Conservation (phyloP, 2,329 filamentous ascomycete species). For the Piedraia hortae region DNA sequence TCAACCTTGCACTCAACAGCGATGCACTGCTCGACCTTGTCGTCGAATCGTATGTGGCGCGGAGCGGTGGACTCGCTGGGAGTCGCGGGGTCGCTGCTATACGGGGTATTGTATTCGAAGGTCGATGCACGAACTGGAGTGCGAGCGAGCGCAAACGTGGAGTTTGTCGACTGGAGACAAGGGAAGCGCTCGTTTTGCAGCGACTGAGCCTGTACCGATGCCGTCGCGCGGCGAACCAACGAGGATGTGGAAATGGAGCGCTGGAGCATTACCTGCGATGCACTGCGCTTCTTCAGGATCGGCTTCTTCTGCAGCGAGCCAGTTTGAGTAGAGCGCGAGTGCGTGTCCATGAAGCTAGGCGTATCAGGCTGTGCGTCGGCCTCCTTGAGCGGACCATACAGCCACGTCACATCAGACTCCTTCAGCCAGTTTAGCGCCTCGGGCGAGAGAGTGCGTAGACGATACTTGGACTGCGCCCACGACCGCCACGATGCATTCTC, state of each 20-base stretch:
- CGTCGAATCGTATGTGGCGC: constrained; percentile 87
- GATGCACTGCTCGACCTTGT: constrained; percentile 86
- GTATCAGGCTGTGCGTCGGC: constrained; percentile 28
- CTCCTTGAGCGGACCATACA: constrained; percentile 77
- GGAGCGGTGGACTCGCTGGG: constrained; percentile 30
- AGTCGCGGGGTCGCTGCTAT: constrained; percentile 38
- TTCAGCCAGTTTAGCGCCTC: constrained; percentile 93
- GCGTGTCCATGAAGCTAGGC: constrained; percentile 19
- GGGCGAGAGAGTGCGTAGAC: constrained; percentile 63
- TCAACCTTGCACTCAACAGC: constrained; percentile 68
- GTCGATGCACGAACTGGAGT: too few relatives aligned
- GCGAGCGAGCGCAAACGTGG: constrained; percentile 40
- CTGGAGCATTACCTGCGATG: constrained; percentile 86
- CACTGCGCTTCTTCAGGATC: constrained; percentile 86
- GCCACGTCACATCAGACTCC: constrained; percentile 89
- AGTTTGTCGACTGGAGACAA: constrained; percentile 28
- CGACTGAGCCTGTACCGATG: constrained; percentile 60
- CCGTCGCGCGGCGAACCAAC: constrained; percentile 65
- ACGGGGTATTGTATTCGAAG: constrained; percentile 32
- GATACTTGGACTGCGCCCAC: constrained; percentile 81
- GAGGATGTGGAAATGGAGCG: constrained; percentile 69
- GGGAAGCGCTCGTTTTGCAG: constrained; percentile 20
- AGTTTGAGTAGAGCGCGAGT: constrained; percentile 29
- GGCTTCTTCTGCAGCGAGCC: constrained; percentile 58
- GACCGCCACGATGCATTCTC: constrained; percentile 96